Evolutionary conservation across 192 early-diverging fungal species (phyloP).

Genomic region (Phycomyces blakesleeanus): DNA sequence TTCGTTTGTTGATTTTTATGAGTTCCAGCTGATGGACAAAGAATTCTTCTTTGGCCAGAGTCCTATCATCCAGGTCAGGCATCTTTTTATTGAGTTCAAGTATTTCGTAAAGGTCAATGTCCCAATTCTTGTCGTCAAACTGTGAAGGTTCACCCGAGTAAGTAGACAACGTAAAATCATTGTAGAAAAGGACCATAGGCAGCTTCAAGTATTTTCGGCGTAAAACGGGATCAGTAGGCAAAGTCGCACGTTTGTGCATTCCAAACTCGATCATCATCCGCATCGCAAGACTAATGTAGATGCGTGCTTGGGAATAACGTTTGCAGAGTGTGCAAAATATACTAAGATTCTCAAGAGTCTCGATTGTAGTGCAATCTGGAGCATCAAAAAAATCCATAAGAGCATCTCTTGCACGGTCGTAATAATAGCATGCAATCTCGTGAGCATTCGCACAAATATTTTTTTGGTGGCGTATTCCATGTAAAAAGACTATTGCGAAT

Average conservation of each 20-base stretch:
- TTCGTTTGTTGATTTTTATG: conserved; percentile 23
- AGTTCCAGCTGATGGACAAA: conserved; percentile 27
- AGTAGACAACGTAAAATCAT: conserved; percentile 15
- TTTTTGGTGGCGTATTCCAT: conserved; percentile 32
- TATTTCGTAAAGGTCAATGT: conserved; percentile 35
- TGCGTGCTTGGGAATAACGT: conserved; percentile 31
- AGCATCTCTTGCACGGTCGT: conserved; percentile 24
- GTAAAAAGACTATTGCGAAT: conserved; percentile 34
- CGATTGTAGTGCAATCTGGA: conserved; percentile 31
- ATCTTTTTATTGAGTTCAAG: conserved; percentile 14
- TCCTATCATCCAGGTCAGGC: conserved; percentile 14
- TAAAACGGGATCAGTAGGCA: conserved; percentile 13
- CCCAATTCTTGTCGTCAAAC: conserved; percentile 23
- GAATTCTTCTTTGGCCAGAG: conserved; percentile 27
- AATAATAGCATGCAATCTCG: conserved; percentile 25
- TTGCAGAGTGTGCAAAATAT: conserved; percentile 35
- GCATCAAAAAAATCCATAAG: conserved; percentile 36
- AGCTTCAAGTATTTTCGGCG: conserved; percentile 29
- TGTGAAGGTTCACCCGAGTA: conserved; percentile 25
- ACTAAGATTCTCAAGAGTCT: conserved; percentile 31
- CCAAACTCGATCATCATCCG: conserved; percentile 37
- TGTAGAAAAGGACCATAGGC: conserved; percentile 35
- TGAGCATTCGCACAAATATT: conserved; percentile 23
- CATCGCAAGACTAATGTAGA: conserved; percentile 31
- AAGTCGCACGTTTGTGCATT: conserved; percentile 18